Conservation (phyloP, 805 yeast species). For the Cyberlindnera lachancei region DNA sequence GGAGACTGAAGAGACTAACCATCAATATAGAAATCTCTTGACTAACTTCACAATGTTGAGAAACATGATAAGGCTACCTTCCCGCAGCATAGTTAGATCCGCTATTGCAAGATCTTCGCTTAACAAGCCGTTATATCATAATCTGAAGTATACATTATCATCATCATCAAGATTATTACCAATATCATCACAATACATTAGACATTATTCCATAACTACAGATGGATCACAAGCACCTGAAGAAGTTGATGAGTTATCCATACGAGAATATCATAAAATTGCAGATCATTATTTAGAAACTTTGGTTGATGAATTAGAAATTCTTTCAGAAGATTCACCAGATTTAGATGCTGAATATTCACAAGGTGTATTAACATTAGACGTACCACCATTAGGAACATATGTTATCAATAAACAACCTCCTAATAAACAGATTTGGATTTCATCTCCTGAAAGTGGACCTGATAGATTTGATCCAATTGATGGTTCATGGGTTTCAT, state of each 20-base stretch:
- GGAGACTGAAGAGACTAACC: too few relatives aligned
- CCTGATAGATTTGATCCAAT: constrained; percentile 81
- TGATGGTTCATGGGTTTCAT: constrained; percentile 69
- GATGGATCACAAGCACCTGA: constrained; percentile 47
- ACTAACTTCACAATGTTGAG: too few relatives aligned
- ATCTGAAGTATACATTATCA: too few relatives aligned
- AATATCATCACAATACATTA: too few relatives aligned
- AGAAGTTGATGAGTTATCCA: constrained; percentile 40
- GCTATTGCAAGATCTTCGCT: too few relatives aligned
- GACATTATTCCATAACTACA: constrained; percentile 31
- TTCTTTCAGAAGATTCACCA: constrained; percentile 52
- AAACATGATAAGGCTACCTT: too few relatives aligned
- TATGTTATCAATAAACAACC: constrained; percentile 97
- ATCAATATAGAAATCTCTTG: too few relatives aligned
- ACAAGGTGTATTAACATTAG: constrained; percentile 81
- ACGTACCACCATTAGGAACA: constrained; percentile 64
- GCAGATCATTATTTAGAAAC: constrained; percentile 67
- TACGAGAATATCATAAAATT: constrained; percentile 50
- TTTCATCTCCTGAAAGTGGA: constrained; percentile 87
- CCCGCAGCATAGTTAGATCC: too few relatives aligned
- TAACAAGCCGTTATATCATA: too few relatives aligned
- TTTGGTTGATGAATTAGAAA: constrained; percentile 61
- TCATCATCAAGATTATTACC: too few relatives aligned
- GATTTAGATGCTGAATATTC: constrained; percentile 69
- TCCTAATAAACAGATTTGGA: constrained; percentile 95